Evolutionary conservation across 768 basidiomycete species (phyloP).

Genomic region (Mycena vitilis): DNA sequence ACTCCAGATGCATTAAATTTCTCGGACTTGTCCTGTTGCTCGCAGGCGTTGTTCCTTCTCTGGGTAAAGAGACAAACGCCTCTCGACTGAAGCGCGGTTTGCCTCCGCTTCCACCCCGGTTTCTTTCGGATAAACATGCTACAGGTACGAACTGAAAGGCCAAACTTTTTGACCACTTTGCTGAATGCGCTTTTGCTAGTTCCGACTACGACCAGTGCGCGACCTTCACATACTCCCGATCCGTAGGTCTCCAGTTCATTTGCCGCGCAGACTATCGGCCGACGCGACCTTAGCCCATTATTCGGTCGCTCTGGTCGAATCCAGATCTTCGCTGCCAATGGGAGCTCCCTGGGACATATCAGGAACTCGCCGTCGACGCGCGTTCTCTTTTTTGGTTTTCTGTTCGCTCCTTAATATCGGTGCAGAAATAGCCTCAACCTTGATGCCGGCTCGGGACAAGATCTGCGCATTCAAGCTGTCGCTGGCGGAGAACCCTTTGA

Average conservation of each 20-base stretch:
- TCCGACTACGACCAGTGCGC: slow-evolving; percentile 18
- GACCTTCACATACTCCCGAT: slow-evolving; percentile 16
- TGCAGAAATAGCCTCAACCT: slow-evolving; percentile 19
- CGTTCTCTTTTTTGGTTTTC: not conserved
- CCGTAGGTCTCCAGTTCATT: slow-evolving; percentile 13
- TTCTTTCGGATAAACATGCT: slow-evolving; percentile 1
- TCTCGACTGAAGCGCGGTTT: slow-evolving; percentile 32
- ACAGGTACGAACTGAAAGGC: slow-evolving; percentile 10
- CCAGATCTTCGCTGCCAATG: slow-evolving; percentile 26
- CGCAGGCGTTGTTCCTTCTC: slow-evolving; percentile 2
- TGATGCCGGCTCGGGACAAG: not conserved
- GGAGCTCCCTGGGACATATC: slow-evolving; percentile 28
- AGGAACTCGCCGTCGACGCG: slow-evolving; percentile 14
- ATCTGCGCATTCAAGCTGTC: slow-evolving; percentile 13
- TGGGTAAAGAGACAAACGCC: slow-evolving; percentile 34
- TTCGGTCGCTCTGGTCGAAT: slow-evolving; percentile 16
- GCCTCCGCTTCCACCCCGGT: slow-evolving; percentile 30
- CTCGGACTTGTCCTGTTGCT: slow-evolving; percentile 18
- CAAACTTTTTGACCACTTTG: not conserved
- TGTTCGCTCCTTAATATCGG: not conserved
- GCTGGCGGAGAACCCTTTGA: slow-evolving; percentile 4
- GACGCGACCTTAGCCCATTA: not conserved
- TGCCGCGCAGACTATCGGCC: not conserved
- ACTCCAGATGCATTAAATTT: slow-evolving; percentile 6
- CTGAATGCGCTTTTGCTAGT: not conserved